phyloP scores from a whole-genome alignment of 768 basidiomycete species.

The Asterophora parasitica region DNA sequence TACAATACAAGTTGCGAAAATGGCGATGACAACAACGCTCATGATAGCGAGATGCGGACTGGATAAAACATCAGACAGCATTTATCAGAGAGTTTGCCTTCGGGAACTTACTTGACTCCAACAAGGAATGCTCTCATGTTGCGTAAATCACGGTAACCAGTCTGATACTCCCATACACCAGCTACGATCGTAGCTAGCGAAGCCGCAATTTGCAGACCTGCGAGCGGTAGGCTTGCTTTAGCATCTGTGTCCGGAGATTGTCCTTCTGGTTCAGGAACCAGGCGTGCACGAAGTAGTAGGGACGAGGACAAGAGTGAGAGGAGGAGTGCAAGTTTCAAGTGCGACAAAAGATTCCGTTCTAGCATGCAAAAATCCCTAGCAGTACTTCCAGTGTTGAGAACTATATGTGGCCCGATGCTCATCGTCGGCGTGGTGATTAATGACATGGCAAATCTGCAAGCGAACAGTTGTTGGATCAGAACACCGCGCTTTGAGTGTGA shows the following conservation, averaged over 20 bases:
- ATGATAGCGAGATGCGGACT: slow-evolving; percentile 53
- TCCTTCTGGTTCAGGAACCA: slow-evolving; percentile 38
- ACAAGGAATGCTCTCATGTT: slow-evolving; percentile 56
- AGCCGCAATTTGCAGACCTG: slow-evolving; percentile 47
- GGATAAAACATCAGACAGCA: slow-evolving; percentile 1
- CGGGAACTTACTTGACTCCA: slow-evolving; percentile 45
- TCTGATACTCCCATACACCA: slow-evolving; percentile 65
- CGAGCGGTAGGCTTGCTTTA: slow-evolving; percentile 39
- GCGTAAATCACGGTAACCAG: slow-evolving; percentile 51
- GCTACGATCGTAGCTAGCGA: slow-evolving; percentile 50
- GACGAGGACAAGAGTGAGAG: slow-evolving; percentile 62
- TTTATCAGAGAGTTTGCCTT: neutral
- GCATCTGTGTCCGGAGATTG: slow-evolving; percentile 12
- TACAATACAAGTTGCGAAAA: slow-evolving; percentile 49
- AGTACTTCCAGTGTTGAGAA: slow-evolving; percentile 50
- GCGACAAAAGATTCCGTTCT: slow-evolving; percentile 68
- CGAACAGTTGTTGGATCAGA: neutral
- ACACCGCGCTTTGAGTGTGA: neutral
- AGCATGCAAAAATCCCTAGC: slow-evolving; percentile 80
- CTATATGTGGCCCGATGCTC: slow-evolving; percentile 20
- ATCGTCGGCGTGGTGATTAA: neutral
- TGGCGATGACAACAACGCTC: slow-evolving; percentile 39
- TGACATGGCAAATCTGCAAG: neutral
- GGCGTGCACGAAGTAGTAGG: slow-evolving; percentile 54
- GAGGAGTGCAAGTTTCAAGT: slow-evolving; percentile 61